Percentiles rank a stretch among this genome's conserved stretches.
These are phyloP conservation scores for Fistulinella prunicolor DNA, from an alignment of 768 basidiomycete genomes.

Conservation along the genomic window DNA sequence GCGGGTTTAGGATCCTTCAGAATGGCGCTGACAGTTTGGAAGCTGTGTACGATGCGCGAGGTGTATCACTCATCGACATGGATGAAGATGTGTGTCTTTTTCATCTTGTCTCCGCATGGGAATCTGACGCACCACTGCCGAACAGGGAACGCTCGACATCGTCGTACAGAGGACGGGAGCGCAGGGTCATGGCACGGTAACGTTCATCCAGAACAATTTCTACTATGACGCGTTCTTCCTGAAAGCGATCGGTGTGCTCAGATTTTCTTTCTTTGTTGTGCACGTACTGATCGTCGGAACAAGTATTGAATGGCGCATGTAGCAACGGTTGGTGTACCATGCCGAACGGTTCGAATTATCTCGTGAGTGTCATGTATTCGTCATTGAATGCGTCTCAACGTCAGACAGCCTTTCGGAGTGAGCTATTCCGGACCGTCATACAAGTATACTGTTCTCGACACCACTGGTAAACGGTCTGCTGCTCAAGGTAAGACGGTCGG, in stretches of 20 bases:
- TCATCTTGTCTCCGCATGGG: background rate
- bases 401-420: conserved; percentile 79
- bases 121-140: background rate
- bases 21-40: conserved; percentile 62
- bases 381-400: conserved; percentile 4
- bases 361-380: conserved; percentile 48
- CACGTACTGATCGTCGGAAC: background rate
- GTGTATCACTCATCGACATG: conserved; percentile 81
- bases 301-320: conserved; percentile 94
- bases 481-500: conserved; percentile 64
- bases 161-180: conserved; percentile 80
- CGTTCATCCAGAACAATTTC: conserved; percentile 95
- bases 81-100: conserved; percentile 83
- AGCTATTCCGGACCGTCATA: conserved; percentile 94
- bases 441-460: conserved; percentile 96
- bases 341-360: conserved; percentile 63
- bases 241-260: conserved; percentile 80
- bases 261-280: background rate
- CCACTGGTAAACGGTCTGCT: conserved; percentile 81
- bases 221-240: conserved; percentile 99
- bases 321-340: conserved; percentile 73
- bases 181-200: conserved; percentile 56
- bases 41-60: conserved; percentile 71
- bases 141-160: conserved; percentile 87
- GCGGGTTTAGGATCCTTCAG: conserved; percentile 60